Percentiles rank a stretch among this genome's conserved stretches.
Evolutionary conservation across 768 basidiomycete species (phyloP).

Genomic region (Pleurotus djamor): DNA sequence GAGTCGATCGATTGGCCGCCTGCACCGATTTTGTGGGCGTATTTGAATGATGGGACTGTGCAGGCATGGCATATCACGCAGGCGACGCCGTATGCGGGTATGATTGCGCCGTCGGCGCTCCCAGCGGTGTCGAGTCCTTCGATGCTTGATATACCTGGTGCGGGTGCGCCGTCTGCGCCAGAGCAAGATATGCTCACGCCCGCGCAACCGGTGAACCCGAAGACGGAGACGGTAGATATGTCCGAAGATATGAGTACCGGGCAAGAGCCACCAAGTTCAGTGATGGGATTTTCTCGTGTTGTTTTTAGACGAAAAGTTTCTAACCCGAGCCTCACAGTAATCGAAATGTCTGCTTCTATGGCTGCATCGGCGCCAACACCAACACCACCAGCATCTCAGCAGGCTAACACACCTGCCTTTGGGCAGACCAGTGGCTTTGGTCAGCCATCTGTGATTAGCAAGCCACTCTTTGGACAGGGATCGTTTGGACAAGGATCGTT

Average conservation of each 20-base stretch:
- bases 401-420: not conserved
- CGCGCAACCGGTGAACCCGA: not conserved
- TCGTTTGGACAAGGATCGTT: constrained; percentile 7
- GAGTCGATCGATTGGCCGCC: constrained; percentile 12
- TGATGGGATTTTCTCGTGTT: not conserved
- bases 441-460: constrained; percentile 13
- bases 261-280: not conserved
- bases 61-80: constrained; percentile 66
- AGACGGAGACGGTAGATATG: not conserved
- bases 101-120: constrained; percentile 32
- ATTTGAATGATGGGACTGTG: constrained; percentile 76
- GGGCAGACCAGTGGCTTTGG: constrained; percentile 17
- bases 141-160: constrained; percentile 17
- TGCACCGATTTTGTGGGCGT: constrained; percentile 67
- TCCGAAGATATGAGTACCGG: not conserved
- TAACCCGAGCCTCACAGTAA: not conserved
- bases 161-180: not conserved
- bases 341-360: not conserved
- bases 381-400: not conserved
- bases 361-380: not conserved
- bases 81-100: constrained; percentile 51
- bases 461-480: not conserved
- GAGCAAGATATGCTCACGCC: constrained; percentile 6
- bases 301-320: not conserved
- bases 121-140: constrained; percentile 9